Evolutionary conservation across 345 rosid species (phyloP).

Genomic region (Brassica nigra): DNA sequence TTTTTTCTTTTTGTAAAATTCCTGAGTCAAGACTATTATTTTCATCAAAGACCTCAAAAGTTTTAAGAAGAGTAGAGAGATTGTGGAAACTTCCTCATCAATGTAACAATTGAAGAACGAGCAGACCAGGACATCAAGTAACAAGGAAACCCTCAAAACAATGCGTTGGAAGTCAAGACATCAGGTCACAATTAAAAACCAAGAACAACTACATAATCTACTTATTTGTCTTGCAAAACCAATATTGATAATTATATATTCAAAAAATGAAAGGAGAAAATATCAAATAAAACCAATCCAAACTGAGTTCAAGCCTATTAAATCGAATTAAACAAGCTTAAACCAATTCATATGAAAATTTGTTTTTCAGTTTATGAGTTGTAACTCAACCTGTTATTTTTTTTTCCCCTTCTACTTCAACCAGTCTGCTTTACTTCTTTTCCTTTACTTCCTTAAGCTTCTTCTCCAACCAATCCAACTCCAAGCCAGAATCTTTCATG

Average conservation of each 20-base stretch:
- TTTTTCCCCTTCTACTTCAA: not conserved
- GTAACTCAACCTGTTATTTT: not conserved
- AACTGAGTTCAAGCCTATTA: not conserved
- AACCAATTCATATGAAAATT: not conserved
- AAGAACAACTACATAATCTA: too few species aligned
- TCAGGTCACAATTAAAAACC: not conserved
- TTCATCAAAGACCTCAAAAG: too few species aligned
- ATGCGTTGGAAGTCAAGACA: not conserved
- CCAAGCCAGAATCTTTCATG: slow-evolving; percentile 7
- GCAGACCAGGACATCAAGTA: not conserved
- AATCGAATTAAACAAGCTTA: not conserved
- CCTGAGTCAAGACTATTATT: too few species aligned
- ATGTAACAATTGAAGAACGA: not conserved
- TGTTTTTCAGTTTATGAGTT: not conserved
- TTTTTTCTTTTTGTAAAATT: too few species aligned
- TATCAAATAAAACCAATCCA: not conserved
- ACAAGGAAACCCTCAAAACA: not conserved
- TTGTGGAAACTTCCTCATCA: too few species aligned
- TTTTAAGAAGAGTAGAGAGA: too few species aligned
- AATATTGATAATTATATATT: not conserved
- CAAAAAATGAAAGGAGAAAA: not conserved
- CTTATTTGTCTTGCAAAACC: too few species aligned
- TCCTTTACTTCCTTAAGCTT: not conserved
- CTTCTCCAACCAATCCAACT: slow-evolving; percentile 30
- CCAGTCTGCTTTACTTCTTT: not conserved